Base-by-base conservation (phyloP, 2,329 filamentous ascomycete genomes). In the Botrytis fragariae region DNA sequence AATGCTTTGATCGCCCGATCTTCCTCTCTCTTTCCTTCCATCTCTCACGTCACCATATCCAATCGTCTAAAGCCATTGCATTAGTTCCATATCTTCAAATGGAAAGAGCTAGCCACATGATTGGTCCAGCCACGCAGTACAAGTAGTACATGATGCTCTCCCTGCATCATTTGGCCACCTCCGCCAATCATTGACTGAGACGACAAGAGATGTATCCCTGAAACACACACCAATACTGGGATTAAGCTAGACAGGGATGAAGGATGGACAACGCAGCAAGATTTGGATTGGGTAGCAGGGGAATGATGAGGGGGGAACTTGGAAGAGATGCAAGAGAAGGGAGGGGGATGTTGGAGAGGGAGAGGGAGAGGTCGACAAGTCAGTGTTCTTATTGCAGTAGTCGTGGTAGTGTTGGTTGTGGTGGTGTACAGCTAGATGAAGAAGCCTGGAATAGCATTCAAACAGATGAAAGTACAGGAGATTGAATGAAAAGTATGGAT, bases 1-100 rank as follows among this genome's bases (percentile, higher is more conserved):
- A 42, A 22, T n/a, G 48, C 48, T 42, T 57, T 57, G 65, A 68
- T 68, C 65, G 65, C 48, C 65, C 65, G 65, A 68, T 68, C 64
- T 57, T 57, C n/a, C 51, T 57, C 51, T 57, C 32, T 57, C 51
- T 32, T 18, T 18, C 51, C n/a, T 57, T 57, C 51, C n/a, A 57
- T 57, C 51, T 57, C 51, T 57, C 51, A 12, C 51, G 14, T 57
- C 51, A 57, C 14, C n/a, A 57, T 29, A 29, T 57, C 51, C 51
- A 57, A 57, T 57, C 51, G 51, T 18, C 51, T 57, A 57, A 29
- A 32, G 12, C 51, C n/a, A 57, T 57, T 57, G 51, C 51, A 57
- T 57, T 29, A 57, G 51, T 29, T 4, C n/a, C n/a, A 29, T 57
- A 18, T 29, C n/a, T 16, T 29, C n/a, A 18, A 32, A 57, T 57